phyloP scores from a whole-genome alignment of 2,329 filamentous ascomycete genomes.

The Penicillium sp. region DNA sequence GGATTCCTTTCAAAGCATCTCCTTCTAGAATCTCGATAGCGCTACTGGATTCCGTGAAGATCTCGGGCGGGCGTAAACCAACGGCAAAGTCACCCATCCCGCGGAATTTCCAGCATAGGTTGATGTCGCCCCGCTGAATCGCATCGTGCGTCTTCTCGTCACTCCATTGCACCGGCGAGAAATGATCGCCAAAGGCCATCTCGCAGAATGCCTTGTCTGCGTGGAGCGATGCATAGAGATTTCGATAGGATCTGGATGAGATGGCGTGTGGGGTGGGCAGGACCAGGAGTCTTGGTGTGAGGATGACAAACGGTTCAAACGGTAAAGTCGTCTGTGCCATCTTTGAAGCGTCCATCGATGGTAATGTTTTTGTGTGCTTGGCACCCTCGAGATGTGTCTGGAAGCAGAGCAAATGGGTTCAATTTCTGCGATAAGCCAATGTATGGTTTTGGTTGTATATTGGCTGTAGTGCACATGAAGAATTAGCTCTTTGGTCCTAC shows the following conservation, averaged over 20 bases:
- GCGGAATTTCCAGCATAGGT: slow-evolving; percentile 8
- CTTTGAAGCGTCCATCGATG: no score
- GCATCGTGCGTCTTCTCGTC: slow-evolving; percentile 13
- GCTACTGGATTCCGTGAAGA: background rate
- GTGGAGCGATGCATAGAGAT: slow-evolving; percentile 15
- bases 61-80: slow-evolving; percentile 5
- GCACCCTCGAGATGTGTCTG: no score
- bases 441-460: no score
- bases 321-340: background rate
- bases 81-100: slow-evolving; percentile 16
- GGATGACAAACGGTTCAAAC: slow-evolving; percentile 11
- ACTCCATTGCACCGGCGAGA: slow-evolving; percentile 12
- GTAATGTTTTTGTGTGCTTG: no score
- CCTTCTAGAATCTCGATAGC: slow-evolving; percentile 2
- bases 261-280: slow-evolving; percentile 17
- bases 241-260: slow-evolving; percentile 9
- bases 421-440: no score
- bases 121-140: slow-evolving; percentile 17
- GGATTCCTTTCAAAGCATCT: background rate
- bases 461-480: no score
- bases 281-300: slow-evolving; percentile 15
- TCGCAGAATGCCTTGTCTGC: slow-evolving; percentile 14
- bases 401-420: no score
- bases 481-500: no score
- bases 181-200: slow-evolving; percentile 16